phyloP scores from a whole-genome alignment of 306 rosid genomes.

The Nissolia schottii region DNA sequence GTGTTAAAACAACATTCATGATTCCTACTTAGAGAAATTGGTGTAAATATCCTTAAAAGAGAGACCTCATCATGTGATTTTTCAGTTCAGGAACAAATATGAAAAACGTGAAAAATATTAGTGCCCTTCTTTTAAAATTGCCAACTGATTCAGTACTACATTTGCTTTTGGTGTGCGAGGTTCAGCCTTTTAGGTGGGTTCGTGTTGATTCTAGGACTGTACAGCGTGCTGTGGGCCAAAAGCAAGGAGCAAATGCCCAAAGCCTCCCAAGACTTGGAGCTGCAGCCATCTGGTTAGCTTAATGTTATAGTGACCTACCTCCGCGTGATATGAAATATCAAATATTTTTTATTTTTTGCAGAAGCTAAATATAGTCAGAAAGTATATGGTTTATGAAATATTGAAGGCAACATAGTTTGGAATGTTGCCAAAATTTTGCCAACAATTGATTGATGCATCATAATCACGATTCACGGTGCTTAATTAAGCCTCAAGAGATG shows the following conservation, averaged over 20 bases:
- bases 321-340: background rate
- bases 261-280: constrained; percentile 11
- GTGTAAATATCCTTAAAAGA: background rate
- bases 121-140: background rate
- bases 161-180: background rate
- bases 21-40: background rate
- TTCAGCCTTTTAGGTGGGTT: constrained; percentile 64
- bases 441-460: background rate
- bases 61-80: background rate
- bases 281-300: background rate
- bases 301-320: background rate
- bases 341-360: background rate
- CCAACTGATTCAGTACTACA: background rate
- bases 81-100: background rate
- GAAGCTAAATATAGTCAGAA: background rate
- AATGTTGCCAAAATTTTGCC: constrained; percentile 2
- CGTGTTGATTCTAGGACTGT: constrained; percentile 54
- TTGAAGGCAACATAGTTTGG: background rate
- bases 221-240: constrained; percentile 67
- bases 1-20: no score
- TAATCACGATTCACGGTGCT: no score
- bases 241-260: constrained; percentile 34
- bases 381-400: background rate
- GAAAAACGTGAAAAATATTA: background rate
- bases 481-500: background rate